Base-by-base conservation (phyloP, 768 basidiomycete genomes). In the Hericium alpestre region DNA sequence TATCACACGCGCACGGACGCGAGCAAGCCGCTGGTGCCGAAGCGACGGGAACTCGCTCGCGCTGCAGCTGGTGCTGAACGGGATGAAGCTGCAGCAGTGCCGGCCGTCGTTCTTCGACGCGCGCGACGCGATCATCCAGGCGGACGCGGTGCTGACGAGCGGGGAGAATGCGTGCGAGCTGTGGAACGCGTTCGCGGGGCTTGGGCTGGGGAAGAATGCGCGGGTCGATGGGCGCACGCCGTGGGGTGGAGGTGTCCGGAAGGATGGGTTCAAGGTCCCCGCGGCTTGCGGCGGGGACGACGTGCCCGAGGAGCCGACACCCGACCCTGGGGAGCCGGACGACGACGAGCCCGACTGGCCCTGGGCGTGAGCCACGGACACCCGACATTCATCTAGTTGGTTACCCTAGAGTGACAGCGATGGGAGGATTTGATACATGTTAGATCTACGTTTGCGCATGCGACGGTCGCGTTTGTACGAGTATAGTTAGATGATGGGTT, bases 71-170 rank as follows among this genome's bases (percentile, higher is more conserved):
- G 86, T 96, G 46, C 55, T 98, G 27, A 85, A 87, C 67, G 93
- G 79, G 10, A 95, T 99, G 93, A 97, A 97, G 78, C 74, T 96
- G 47, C 94, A 97, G 67, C 83, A 86, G 3, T 99, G 95, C 73
- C 79, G 86, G 25, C 95, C 95, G 18, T 79, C 76, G 49, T 94
- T 95, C 84, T 89, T 93, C 65, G 84, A 93, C 56, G 88, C 93
- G 16, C 83, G 93, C 58, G 84, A 87, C 68, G 90, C 92, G 15
- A 93, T 95, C 69, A 82, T 95, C 61, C 84, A 91, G 62, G 93
- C 95, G 20, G 95, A 97, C 69, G 75, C 90, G 67, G 72, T 89
- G 48, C 78, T 96, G 58, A 97, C 95, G 3, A 90, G 84, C 15
- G 95, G 95, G 3, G 90, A 93, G 80, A 99, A 99, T 77, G 74